Conservation (phyloP, 345 rosid genomes). For the Aquilaria yunnanensis region DNA sequence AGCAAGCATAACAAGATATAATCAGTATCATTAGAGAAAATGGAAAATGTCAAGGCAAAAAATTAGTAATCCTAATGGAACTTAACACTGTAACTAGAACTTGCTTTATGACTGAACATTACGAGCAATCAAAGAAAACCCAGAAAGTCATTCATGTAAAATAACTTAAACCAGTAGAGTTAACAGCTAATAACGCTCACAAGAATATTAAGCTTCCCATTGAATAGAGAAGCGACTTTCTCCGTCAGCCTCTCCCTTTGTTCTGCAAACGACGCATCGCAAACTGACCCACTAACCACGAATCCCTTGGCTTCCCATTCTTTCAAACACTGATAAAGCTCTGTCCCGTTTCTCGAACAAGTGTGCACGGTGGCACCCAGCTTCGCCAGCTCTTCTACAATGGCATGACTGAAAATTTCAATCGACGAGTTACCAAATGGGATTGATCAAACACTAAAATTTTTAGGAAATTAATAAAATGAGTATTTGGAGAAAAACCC, state of each 20-base stretch:
- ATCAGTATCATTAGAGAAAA: no score
- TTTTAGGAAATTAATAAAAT: neutral
- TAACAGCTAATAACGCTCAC: slow-evolving; percentile 24
- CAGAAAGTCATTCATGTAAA: no score
- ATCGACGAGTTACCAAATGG: neutral
- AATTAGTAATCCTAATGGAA: no score
- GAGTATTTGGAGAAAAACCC: slow-evolving; percentile 35
- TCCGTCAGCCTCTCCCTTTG: slow-evolving; percentile 51
- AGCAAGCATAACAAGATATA: no score
- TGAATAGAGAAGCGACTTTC: slow-evolving; percentile 42
- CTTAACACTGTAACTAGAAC: no score
- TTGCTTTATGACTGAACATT: no score
- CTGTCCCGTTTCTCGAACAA: slow-evolving; percentile 67
- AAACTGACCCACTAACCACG: slow-evolving; percentile 65
- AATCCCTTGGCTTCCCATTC: slow-evolving; percentile 55
- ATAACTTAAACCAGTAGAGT: no score
- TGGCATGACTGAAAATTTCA: slow-evolving; percentile 36
- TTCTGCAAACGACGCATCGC: slow-evolving; percentile 45
- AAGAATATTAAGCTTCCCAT: slow-evolving; percentile 62
- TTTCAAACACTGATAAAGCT: slow-evolving; percentile 48
- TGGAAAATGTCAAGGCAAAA: no score
- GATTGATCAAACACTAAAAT: neutral
- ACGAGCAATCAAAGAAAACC: no score
- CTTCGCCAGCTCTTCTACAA: slow-evolving; percentile 69
- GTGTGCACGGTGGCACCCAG: slow-evolving; percentile 71